Conservation (phyloP, 1,139 yeast genomes). For the Candida sanyaensis region DNA sequence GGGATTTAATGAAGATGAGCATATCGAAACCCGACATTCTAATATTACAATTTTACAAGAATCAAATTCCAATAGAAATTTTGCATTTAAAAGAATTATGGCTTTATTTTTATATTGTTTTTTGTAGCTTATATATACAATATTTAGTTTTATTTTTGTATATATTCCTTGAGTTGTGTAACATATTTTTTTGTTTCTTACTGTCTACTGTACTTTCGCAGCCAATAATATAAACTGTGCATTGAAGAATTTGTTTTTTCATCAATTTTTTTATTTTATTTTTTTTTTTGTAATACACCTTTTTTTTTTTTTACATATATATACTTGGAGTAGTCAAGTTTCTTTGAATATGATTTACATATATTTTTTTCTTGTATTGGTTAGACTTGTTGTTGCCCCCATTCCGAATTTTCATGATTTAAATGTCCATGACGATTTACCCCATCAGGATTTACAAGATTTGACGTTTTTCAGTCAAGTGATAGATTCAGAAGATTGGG, state of each 20-base stretch:
- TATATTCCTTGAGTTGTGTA: too few relatives aligned
- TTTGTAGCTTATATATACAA: background rate
- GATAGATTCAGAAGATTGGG: slow-evolving; percentile 9
- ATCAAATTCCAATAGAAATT: background rate
- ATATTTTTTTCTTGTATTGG: slow-evolving; percentile 5
- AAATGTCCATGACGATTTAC: background rate
- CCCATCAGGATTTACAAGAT: slow-evolving; percentile 7
- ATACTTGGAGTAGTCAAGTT: too few relatives aligned
- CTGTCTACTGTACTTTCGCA: background rate
- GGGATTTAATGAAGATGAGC: background rate
- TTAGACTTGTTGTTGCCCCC: slow-evolving; percentile 1
- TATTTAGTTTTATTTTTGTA: background rate
- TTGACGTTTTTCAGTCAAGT: slow-evolving; percentile 10
- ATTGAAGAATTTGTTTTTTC: background rate
- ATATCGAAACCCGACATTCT: too few relatives aligned
- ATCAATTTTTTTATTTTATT: background rate
- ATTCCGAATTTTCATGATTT: background rate
- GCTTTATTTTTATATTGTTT: background rate
- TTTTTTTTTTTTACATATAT: background rate
- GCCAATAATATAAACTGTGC: background rate
- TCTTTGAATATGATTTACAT: slow-evolving; percentile 4
- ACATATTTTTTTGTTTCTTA: too few relatives aligned
- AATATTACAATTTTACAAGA: background rate
- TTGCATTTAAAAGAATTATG: background rate
- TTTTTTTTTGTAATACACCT: background rate